These are phyloP conservation scores for Tolypocladium inflatum DNA, from an alignment of 2,329 filamentous ascomycete genomes.

Conservation along the genomic window DNA sequence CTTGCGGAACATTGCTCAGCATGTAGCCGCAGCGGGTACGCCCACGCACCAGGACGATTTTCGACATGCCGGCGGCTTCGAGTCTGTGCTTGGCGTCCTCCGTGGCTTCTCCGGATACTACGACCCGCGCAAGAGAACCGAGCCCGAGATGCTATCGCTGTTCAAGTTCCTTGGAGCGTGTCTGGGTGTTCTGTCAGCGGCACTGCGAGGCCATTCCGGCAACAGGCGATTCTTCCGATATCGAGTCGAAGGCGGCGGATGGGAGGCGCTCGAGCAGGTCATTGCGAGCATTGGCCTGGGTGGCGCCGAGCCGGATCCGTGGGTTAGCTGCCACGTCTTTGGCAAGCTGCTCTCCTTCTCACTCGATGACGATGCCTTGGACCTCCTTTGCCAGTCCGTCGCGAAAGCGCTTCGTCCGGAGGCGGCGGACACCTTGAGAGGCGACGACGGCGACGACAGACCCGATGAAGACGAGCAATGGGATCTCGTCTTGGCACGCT, in stretches of 20 bases:
- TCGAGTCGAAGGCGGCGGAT: conserved; percentile 67
- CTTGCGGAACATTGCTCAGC: conserved; percentile 57
- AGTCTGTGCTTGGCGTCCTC: conserved; percentile 59
- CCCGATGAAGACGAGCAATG: conserved; percentile 25
- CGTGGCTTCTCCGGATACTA: conserved; percentile 68
- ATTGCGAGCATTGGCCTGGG: conserved; percentile 59
- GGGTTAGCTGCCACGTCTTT: conserved; percentile 65
- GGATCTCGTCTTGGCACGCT: conserved; percentile 26
- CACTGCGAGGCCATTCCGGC: conserved; percentile 69
- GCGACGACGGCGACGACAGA: conserved; percentile 6
- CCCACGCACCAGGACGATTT: conserved; percentile 66
- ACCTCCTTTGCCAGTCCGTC: conserved; percentile 54
- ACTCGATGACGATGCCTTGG: conserved; percentile 66
- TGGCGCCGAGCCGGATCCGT: conserved; percentile 56
- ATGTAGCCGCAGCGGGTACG: conserved; percentile 39
- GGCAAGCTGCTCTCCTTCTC: conserved; percentile 75
- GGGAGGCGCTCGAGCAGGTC: conserved; percentile 64
- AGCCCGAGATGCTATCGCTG: conserved; percentile 53
- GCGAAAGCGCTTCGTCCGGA: conserved; percentile 25
- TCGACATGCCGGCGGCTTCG: conserved; percentile 70
- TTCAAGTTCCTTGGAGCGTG: conserved; percentile 62
- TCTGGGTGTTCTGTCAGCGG: conserved; percentile 65
- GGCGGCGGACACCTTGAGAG: conserved; percentile 9
- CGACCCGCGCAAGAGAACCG: conserved; percentile 51
- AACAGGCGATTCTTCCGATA: conserved; percentile 82